Percentiles rank a stretch among this genome's conserved stretches.
Evolutionary conservation across 2,329 filamentous ascomycete genomes (phyloP).

Genomic region (Fusarium cyanostomum): DNA sequence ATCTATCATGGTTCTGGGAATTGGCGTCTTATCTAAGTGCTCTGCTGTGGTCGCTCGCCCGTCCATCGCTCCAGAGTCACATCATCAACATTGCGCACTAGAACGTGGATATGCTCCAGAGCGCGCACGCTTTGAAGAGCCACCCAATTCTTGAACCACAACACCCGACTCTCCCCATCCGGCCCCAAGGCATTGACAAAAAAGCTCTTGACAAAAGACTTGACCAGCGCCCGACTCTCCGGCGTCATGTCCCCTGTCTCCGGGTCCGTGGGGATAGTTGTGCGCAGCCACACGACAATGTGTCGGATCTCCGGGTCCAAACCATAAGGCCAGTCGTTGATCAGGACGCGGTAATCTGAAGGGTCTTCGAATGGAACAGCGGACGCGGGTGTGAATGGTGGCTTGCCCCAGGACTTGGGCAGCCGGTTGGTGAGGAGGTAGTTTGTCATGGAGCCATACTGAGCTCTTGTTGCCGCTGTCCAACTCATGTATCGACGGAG

Average conservation of each 20-base stretch:
- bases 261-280: conserved; percentile 76
- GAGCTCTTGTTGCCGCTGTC: conserved; percentile 72
- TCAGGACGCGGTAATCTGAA: conserved; percentile 74
- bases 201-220: conserved; percentile 73
- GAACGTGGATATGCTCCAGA: conserved; percentile 89
- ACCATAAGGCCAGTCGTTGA: conserved; percentile 96
- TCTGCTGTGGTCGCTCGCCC: conserved; percentile 54
- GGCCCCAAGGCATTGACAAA: conserved; percentile 70
- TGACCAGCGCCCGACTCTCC: conserved; percentile 70
- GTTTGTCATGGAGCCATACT: conserved; percentile 82
- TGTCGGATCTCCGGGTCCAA: conserved; percentile 74
- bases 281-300: conserved; percentile 92
- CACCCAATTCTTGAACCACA: conserved; percentile 97
- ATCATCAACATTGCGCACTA: conserved; percentile 65
- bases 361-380: conserved; percentile 61
- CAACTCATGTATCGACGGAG: conserved; percentile 82
- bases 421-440: conserved; percentile 81
- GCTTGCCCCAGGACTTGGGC: conserved; percentile 69
- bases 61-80: conserved; percentile 65
- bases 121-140: conserved; percentile 86
- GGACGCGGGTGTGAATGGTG: conserved; percentile 64
- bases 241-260: conserved; percentile 76
- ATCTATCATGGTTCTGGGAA: conserved; percentile 2
- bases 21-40: conserved; percentile 20
- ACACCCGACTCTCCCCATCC: conserved; percentile 60